These are phyloP conservation scores for Hypoxylon subgilvum DNA, from an alignment of 495 filamentous ascomycete species.

Conservation along the genomic window DNA sequence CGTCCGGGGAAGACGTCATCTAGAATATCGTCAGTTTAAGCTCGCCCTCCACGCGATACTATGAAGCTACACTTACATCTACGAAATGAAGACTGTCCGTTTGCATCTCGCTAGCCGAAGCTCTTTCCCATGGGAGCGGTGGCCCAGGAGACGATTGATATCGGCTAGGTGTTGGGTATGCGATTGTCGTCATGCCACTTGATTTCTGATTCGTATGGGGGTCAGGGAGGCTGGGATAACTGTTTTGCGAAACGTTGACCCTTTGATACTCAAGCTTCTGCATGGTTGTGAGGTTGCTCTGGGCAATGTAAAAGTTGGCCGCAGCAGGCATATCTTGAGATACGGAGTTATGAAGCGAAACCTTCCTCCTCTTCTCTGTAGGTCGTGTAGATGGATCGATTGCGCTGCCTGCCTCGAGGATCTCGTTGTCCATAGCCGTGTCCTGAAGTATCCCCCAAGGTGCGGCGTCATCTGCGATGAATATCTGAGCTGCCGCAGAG, in stretches of 20 bases:
- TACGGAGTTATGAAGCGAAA: constrained; percentile 19
- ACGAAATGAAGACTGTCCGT: constrained; percentile 19
- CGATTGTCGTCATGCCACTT: constrained; percentile 36
- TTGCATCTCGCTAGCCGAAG: constrained; percentile 6
- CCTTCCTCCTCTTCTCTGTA: constrained; percentile 11
- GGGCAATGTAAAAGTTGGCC: constrained; percentile 38
- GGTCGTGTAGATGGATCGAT: constrained; percentile 1
- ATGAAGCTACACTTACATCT: constrained; percentile 19
- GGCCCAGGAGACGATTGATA: constrained; percentile 36
- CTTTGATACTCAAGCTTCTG: constrained; percentile 42
- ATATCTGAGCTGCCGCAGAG: constrained; percentile 19
- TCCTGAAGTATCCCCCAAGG: constrained; percentile 5
- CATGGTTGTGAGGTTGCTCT: constrained; percentile 41
- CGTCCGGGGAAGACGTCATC: constrained; percentile 40
- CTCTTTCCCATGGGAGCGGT: constrained; percentile 37
- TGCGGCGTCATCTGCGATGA: constrained; percentile 7
- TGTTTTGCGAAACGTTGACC: constrained; percentile 24
- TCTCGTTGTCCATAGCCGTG: constrained; percentile 5
- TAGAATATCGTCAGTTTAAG: constrained; percentile 15
- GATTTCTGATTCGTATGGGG: constrained; percentile 32
- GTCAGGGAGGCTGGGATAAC: constrained; percentile 20
- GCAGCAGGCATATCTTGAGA: constrained; percentile 8
- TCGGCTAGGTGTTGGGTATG: constrained; percentile 39
- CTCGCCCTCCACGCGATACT: background rate
- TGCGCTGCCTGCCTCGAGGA: background rate